A percentile compares a stretch with the other conserved stretches of the same genome.
Conservation (phyloP, 2,329 filamentous ascomycete genomes). For the Verticillium klebahnii region DNA sequence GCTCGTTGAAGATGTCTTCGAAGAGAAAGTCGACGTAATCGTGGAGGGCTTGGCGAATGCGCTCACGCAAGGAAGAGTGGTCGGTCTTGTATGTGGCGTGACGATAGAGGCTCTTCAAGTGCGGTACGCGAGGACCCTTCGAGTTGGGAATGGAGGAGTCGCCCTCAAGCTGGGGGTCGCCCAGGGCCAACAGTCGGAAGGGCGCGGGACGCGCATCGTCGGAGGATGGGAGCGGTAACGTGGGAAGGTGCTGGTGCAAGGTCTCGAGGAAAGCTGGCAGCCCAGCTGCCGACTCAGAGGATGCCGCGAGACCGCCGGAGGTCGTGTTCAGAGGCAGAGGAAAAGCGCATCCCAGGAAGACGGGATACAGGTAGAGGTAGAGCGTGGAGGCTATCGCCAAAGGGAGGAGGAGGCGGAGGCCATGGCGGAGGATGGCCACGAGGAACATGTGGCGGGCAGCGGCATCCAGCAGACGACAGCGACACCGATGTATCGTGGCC, state of each 20-base stretch:
- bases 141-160: slow-evolving; percentile 73
- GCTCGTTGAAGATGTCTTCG: slow-evolving; percentile 63
- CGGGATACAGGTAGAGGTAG: slow-evolving; percentile 85
- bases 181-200: slow-evolving; percentile 82
- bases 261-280: slow-evolving; percentile 32
- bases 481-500: background rate
- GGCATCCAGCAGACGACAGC: background rate
- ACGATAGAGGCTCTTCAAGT: slow-evolving; percentile 40
- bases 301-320: background rate
- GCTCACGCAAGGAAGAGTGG: slow-evolving; percentile 43
- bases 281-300: slow-evolving; percentile 9
- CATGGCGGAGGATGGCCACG: slow-evolving; percentile 50
- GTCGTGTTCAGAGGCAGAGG: slow-evolving; percentile 43
- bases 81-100: slow-evolving; percentile 43
- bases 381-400: slow-evolving; percentile 65
- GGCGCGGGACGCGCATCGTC: slow-evolving; percentile 48
- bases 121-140: slow-evolving; percentile 48
- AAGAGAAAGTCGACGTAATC: slow-evolving; percentile 57
- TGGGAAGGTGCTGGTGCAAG: slow-evolving; percentile 22
- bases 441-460: slow-evolving; percentile 43
- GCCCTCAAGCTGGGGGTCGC: slow-evolving; percentile 90
- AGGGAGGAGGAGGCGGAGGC: slow-evolving; percentile 53
- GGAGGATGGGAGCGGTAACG: slow-evolving; percentile 15
- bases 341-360: slow-evolving; percentile 77
- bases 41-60: slow-evolving; percentile 49